These are phyloP conservation scores for Penicillium griseofulvum DNA, from an alignment of 2,329 filamentous ascomycete genomes.

Conservation along the genomic window DNA sequence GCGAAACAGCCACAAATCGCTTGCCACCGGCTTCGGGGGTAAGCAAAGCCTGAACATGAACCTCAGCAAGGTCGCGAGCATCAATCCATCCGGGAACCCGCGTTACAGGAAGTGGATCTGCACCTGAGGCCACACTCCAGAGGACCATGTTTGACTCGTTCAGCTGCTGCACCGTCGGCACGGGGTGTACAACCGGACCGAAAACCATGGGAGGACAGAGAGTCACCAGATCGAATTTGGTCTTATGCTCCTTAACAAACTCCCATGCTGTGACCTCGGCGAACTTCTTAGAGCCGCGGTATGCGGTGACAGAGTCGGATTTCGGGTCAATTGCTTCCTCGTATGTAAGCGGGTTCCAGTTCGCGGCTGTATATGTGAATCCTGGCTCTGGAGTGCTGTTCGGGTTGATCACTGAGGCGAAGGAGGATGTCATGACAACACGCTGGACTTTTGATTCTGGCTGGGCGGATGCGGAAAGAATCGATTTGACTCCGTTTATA, in stretches of 20 bases:
- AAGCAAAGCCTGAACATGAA: conserved; percentile 47
- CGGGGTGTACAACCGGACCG: conserved; percentile 45
- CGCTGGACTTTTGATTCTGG: conserved; percentile 20
- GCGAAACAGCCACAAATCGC: conserved; percentile 42
- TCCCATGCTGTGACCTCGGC: conserved; percentile 33
- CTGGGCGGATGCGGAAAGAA: conserved; percentile 37
- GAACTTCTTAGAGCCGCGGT: conserved; percentile 35
- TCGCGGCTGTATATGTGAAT: conserved; percentile 27
- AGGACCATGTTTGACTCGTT: conserved; percentile 47
- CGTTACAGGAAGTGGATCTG: conserved; percentile 38
- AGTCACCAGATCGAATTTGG: conserved; percentile 41
- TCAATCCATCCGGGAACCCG: conserved; percentile 42
- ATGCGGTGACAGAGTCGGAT: conserved; percentile 27
- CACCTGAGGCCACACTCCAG: conserved; percentile 42
- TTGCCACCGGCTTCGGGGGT: conserved; percentile 31
- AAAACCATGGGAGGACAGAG: conserved; percentile 49
- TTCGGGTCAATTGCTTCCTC: conserved; percentile 22
- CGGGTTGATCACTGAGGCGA: conserved; percentile 28
- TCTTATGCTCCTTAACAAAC: conserved; percentile 33
- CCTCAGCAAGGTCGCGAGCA: conserved; percentile 47
- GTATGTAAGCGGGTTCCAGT: conserved; percentile 36
- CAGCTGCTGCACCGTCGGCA: conserved; percentile 34
- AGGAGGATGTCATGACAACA: conserved; percentile 32
- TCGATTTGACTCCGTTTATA: conserved; percentile 46
- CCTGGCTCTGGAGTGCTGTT: conserved; percentile 10